phyloP scores from a whole-genome alignment of 2,329 filamentous ascomycete species.

The Ramularia endophylla region DNA sequence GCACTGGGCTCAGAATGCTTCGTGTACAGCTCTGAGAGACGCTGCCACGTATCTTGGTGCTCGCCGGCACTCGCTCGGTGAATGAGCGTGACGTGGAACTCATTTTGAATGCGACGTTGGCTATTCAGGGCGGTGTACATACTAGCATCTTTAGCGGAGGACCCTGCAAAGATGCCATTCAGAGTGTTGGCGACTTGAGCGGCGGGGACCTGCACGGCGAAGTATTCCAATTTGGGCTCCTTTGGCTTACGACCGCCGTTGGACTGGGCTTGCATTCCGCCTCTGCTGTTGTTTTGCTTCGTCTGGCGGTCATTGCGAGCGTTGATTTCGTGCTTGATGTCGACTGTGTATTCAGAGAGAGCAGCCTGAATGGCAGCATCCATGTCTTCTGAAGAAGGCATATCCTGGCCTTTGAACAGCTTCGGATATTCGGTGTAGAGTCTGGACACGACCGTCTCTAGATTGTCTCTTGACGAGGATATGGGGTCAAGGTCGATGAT shows the following conservation, averaged over 20 bases:
- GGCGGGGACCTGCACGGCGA: conserved; percentile 52
- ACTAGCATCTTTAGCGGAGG: conserved; percentile 48
- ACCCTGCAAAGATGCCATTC: conserved; percentile 60
- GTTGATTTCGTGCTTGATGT: conserved; percentile 69
- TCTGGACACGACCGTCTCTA: conserved; percentile 69
- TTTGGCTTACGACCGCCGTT: conserved; percentile 40
- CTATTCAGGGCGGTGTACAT: conserved; percentile 74
- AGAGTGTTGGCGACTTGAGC: conserved; percentile 53
- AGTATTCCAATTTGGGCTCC: conserved; percentile 56
- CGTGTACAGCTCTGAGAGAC: conserved; percentile 58
- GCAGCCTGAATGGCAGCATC: conserved; percentile 73
- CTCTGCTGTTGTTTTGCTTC: conserved; percentile 32
- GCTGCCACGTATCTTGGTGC: conserved; percentile 67
- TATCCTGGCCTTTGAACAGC: conserved; percentile 54
- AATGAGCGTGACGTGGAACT: conserved; percentile 92
- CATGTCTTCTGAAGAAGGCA: conserved; percentile 68
- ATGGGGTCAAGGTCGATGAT: conserved; percentile 79
- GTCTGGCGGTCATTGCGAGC: conserved; percentile 37
- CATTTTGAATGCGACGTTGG: conserved; percentile 67
- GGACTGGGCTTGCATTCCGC: conserved; percentile 24
- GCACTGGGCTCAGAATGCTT: conserved; percentile 27
- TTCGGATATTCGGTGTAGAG: conserved; percentile 74
- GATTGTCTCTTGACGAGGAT: conserved; percentile 72
- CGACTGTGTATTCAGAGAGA: conserved; percentile 69
- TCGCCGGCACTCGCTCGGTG: conserved; percentile 62